phyloP scores from a whole-genome alignment of 768 basidiomycete genomes.

The Naganishia friedmannii region DNA sequence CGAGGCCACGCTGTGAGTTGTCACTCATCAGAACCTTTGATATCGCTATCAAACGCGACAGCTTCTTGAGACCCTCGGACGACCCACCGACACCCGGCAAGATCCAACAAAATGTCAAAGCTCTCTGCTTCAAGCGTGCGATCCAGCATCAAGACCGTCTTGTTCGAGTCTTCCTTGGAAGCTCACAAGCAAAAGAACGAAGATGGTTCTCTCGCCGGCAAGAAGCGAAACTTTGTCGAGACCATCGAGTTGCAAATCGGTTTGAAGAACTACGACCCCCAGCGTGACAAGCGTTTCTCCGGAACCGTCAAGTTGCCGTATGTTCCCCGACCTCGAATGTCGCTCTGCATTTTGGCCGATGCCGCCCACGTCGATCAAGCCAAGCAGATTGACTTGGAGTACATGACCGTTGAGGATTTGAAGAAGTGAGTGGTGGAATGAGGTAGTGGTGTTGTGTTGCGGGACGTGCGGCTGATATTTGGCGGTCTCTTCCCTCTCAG shows the following conservation, averaged over 20 bases:
- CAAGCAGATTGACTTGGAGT: constrained; percentile 82
- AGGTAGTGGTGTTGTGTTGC: too few species aligned
- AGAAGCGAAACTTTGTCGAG: constrained; percentile 54
- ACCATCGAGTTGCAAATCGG: constrained; percentile 55
- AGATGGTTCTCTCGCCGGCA: constrained; percentile 34
- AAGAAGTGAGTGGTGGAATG: constrained; percentile 70
- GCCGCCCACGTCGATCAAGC: constrained; percentile 98
- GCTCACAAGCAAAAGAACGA: constrained; percentile 55
- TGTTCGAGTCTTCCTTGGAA: constrained; percentile 77
- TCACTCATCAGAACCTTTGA: not conserved
- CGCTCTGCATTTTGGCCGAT: constrained; percentile 98
- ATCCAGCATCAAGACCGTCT: constrained; percentile 87
- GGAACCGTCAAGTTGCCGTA: constrained; percentile 72
- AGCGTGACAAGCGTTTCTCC: constrained; percentile 98
- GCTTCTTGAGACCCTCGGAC: not conserved
- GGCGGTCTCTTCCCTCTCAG: constrained; percentile 53
- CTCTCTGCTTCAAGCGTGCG: constrained; percentile 99
- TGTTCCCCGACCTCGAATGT: constrained; percentile 98
- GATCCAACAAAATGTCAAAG: constrained; percentile 55
- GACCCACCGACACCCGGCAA: constrained; percentile 27
- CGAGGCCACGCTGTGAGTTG: not conserved
- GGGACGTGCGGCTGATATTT: constrained; percentile 4
- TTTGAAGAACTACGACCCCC: constrained; percentile 66
- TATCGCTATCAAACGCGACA: not conserved
- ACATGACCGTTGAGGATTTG: constrained; percentile 76